Percentiles rank a stretch among this genome's conserved stretches.
Conservation (phyloP, 129 eudicot genomes). For the Silybum marianum region DNA sequence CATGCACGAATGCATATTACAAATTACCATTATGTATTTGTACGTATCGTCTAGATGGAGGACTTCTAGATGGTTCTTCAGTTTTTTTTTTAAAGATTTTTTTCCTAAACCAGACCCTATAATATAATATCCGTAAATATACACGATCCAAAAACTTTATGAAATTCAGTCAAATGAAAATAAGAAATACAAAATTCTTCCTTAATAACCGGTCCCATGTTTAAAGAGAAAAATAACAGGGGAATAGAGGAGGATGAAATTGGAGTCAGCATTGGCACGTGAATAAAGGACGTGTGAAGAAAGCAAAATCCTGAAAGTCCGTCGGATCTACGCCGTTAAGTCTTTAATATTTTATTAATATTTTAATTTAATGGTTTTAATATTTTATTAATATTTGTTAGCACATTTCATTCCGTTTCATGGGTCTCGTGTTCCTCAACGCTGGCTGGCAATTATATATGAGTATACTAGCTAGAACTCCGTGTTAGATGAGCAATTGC, state of each 20-base stretch:
- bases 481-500: constrained; percentile 38
- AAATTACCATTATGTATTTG: too few species aligned
- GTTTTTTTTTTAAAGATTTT: too few species aligned
- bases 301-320: constrained; percentile 45
- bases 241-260: constrained; percentile 1
- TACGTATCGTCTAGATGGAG: too few species aligned
- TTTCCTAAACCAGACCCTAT: too few species aligned
- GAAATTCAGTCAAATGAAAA: constrained; percentile 21
- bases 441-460: constrained; percentile 24
- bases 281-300: constrained; percentile 29
- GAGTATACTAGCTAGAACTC: constrained; percentile 28
- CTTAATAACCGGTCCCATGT: constrained; percentile 34
- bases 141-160: too few species aligned
- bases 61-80: too few species aligned
- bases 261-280: constrained; percentile 35
- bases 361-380: neutral
- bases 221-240: constrained; percentile 20
- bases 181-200: constrained; percentile 14
- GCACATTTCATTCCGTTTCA: constrained; percentile 25
- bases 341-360: neutral
- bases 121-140: too few species aligned
- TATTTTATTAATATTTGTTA: neutral
- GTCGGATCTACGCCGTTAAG: constrained; percentile 43
- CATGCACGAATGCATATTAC: too few species aligned
- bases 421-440: constrained; percentile 42